phyloP scores from a whole-genome alignment of 1,284 basidiomycete species.

The Leccinum olivaceoglutinosum region DNA sequence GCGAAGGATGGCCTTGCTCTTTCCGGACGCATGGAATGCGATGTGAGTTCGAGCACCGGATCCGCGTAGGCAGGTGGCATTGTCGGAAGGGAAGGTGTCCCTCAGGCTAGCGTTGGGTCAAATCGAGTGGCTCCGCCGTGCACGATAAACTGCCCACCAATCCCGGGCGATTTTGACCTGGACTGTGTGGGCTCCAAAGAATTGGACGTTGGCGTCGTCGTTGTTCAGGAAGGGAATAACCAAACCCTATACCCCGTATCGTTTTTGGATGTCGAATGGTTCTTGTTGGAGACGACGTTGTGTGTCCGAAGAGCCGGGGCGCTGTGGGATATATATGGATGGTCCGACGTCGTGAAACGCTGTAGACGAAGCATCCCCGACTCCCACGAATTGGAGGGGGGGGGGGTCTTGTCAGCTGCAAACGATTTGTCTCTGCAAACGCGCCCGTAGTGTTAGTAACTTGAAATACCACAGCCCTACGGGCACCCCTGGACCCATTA shows the following conservation, averaged over 20 bases:
- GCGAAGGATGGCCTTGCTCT: slow-evolving; percentile 67
- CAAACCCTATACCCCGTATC: slow-evolving; percentile 72
- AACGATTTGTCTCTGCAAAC: too few species aligned
- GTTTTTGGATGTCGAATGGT: slow-evolving; percentile 69
- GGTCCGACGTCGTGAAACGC: too few species aligned
- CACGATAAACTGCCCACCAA: slow-evolving; percentile 51
- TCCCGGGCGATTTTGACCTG: slow-evolving; percentile 89
- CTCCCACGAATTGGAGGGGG: too few species aligned
- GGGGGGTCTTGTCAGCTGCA: too few species aligned
- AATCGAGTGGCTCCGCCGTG: background rate
- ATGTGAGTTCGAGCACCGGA: slow-evolving; percentile 54
- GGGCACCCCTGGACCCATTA: too few species aligned
- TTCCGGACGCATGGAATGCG: slow-evolving; percentile 49
- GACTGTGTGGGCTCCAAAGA: slow-evolving; percentile 87
- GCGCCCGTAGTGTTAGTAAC: too few species aligned
- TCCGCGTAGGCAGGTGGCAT: slow-evolving; percentile 28
- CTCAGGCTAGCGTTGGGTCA: slow-evolving; percentile 32
- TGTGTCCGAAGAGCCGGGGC: slow-evolving; percentile 45
- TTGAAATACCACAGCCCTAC: too few species aligned
- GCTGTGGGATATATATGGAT: too few species aligned
- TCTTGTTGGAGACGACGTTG: slow-evolving; percentile 65
- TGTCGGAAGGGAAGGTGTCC: slow-evolving; percentile 55
- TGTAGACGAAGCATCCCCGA: too few species aligned
- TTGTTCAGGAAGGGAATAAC: slow-evolving; percentile 68
- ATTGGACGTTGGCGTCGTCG: slow-evolving; percentile 76